Base-by-base conservation (phyloP, 805 yeast species). In the Priceomyces carsonii region DNA sequence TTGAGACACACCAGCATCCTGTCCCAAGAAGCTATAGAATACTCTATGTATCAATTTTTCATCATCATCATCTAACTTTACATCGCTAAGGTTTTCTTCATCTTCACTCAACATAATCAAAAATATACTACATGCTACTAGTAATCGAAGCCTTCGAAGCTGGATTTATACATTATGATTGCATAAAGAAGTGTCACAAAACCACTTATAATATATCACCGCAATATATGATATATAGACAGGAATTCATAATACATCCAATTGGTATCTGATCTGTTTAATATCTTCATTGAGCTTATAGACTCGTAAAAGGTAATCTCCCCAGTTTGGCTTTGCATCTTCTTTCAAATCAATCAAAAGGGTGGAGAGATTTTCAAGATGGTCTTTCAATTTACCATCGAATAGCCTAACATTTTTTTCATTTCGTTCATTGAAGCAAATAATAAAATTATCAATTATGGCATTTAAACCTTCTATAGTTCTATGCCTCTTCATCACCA, bases 31-130 rank as follows among this genome's bases (percentile, higher is more conserved):
- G 26, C 57, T 50, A 36, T 62, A 67, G 36, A 68, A 67, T 2
- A 68, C 73, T 16, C 68, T 50, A 60, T 71, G 65, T 5, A 68
- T 62, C 45, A 68, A 56, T 39, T 64, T 73, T 44, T 67, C 73
- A 32, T 69, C 74, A 21, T 68, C 72, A 43, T 66, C 72, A 28
- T 67, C 72, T 14, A 68, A 50, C 42, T 70, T 63, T 6, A 66
- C 63, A 40, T 66, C 73, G 30, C 66, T 61, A 6, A 36, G 38
- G 27, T 41, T 32, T 3, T 42, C 49, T 13, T 42, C 45, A 4
- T 35, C 33, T 12, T 28, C 30, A 6, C 18, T 16, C 16, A 26
- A 30, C 33, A 30, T 30, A 6, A 8, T 8, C n/a, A n/a, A 21
- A 21, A 8, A n/a, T 8, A 8, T 8, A 8, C n/a, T 21, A 8